Evolutionary conservation across 2,329 filamentous ascomycete species (phyloP), one percentile per base, ranked within the genome.

Genomic region (Ophiocordyceps unilateralis): DNA sequence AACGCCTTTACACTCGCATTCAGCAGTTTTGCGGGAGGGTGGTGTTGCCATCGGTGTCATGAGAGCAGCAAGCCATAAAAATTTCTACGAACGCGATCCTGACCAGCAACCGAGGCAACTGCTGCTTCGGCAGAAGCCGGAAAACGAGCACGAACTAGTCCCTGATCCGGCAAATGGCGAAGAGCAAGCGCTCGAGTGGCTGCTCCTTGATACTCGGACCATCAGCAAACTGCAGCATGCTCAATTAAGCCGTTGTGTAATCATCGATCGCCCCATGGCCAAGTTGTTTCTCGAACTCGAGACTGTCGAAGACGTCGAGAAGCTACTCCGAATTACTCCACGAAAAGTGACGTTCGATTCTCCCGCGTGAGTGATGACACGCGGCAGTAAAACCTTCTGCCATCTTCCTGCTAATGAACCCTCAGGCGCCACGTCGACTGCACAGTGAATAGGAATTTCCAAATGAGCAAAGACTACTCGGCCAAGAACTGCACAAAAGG

Each of bases 1-100:
- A 30, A 39, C 17, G 12, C 14, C 28, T 10, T 22, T 23, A 26
- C 9, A 5, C 23, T 22, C 9, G 8, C 12, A n/a, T n/a, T n/a
- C n/a, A n/a, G n/a, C n/a, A n/a, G n/a, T n/a, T n/a, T 8, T 21
- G 17, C 37, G 20, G 8, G 14, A 7, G 21, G 3, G 11, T 14
- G 7, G 4, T 24, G 12, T 14, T 2, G 40, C 39, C 1, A 37
- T 53, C n/a, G 14, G 9, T 2, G 22, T 61, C 21, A 45, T 22
- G 11, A 48, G 43, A 39, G 58, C 58, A n/a, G 48, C 49, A 6
- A 54, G 49, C 30, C 53, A 56, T 21, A 49, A 46, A 39, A 7
- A 42, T 6, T 22, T 44, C 11, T 50, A 47, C 24, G 17, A 22
- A 12, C 34, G 39, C 10, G n/a, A 11, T 19, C 32, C 40, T 5